Evolutionary conservation across 805 yeast genomes (phyloP).

Genomic region (Cyberlindnera mrakii): DNA sequence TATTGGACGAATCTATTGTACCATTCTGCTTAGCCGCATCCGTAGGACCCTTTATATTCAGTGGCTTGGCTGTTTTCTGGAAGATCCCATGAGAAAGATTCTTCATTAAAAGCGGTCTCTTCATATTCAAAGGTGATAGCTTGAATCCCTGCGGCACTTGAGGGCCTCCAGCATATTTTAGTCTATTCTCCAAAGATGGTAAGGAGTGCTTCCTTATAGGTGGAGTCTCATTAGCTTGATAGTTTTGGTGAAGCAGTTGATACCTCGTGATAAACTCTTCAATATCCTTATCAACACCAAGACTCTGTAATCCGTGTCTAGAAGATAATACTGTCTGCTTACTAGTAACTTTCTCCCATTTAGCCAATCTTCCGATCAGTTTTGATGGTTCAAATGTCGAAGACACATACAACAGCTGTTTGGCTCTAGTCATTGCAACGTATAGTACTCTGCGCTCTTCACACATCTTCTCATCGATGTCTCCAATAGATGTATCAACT

Average conservation of each 20-base stretch:
- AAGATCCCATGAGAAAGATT: too few relatives aligned
- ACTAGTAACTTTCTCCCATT: too few relatives aligned
- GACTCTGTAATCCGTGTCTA: background rate
- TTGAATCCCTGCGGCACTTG: constrained; percentile 1
- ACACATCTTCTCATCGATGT: constrained; percentile 31
- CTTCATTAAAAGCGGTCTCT: background rate
- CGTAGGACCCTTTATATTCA: too few relatives aligned
- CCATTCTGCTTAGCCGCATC: too few relatives aligned
- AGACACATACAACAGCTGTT: constrained; percentile 43
- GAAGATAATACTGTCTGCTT: background rate
- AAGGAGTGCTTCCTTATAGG: background rate
- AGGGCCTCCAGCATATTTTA: background rate
- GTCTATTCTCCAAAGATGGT: background rate
- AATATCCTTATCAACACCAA: background rate
- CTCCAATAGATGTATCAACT: constrained; percentile 16
- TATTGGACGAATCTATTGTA: too few relatives aligned
- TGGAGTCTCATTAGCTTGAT: too few relatives aligned
- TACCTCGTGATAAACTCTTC: background rate
- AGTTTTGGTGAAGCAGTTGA: background rate
- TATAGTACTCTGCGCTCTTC: constrained; percentile 85
- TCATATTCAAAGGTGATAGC: background rate
- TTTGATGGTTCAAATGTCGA: constrained; percentile 2
- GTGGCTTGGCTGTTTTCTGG: too few relatives aligned
- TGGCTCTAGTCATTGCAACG: constrained; percentile 86
- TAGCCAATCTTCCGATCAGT: background rate